phyloP scores from a whole-genome alignment of 2,329 filamentous ascomycete genomes.

The Boeremia exigua region DNA sequence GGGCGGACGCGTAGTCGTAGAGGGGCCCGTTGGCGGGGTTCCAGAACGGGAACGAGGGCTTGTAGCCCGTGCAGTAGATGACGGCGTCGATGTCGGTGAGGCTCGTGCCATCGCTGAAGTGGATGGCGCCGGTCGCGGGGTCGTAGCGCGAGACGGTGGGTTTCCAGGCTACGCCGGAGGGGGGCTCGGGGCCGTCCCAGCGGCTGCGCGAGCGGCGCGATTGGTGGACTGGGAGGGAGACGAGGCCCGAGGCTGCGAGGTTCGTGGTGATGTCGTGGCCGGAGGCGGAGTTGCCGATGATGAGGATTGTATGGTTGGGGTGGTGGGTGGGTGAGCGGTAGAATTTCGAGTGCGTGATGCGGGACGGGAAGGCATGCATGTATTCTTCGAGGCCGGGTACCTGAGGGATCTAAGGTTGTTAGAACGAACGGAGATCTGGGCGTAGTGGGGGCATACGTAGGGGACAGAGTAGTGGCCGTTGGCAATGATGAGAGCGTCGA shows the following conservation, averaged over 20 bases:
- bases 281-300: conserved; percentile 42
- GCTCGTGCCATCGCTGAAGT: conserved; percentile 34
- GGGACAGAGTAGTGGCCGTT: conserved; percentile 45
- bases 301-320: conserved; percentile 24
- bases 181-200: conserved; percentile 60
- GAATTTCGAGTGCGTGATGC: conserved; percentile 54
- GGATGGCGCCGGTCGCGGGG: conserved; percentile 22
- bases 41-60: conserved; percentile 58
- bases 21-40: conserved; percentile 51
- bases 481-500: conserved; percentile 48
- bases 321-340: conserved; percentile 23
- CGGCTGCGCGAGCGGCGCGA: conserved; percentile 58
- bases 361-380: conserved; percentile 59
- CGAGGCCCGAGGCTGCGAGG: conserved; percentile 29
- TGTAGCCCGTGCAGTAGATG: conserved; percentile 45
- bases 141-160: conserved; percentile 56
- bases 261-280: conserved; percentile 41
- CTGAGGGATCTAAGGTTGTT: conserved; percentile 50
- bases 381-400: conserved; percentile 61
- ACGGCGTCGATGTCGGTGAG: conserved; percentile 35
- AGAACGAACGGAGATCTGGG: too few species aligned
- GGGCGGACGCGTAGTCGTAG: conserved; percentile 58
- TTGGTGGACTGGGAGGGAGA: conserved; percentile 56
- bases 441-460: conserved; percentile 44
- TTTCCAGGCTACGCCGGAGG: conserved; percentile 60